Evolutionary conservation across 1,139 yeast species (phyloP).

Genomic region (Meyerozyma smithsonii): DNA sequence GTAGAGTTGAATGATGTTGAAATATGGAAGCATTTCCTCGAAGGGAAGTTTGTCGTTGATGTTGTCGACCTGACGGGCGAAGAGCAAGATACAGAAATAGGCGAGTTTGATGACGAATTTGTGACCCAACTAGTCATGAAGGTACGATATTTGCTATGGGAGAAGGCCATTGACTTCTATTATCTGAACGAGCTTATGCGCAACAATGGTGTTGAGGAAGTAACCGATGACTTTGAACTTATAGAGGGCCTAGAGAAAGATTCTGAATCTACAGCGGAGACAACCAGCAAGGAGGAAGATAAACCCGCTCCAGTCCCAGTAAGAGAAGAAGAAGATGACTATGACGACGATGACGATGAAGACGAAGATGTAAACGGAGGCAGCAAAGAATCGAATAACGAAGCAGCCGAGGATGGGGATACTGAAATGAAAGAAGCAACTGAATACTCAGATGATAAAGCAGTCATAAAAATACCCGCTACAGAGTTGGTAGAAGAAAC

Average conservation of each 20-base stretch:
- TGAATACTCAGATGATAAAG: slow-evolving; percentile 16
- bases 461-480: slow-evolving; percentile 29
- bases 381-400: slow-evolving; percentile 8
- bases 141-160: slow-evolving; percentile 67
- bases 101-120: slow-evolving; percentile 5
- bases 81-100: slow-evolving; percentile 4
- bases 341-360: slow-evolving; percentile 11
- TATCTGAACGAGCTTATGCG: slow-evolving; percentile 29
- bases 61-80: slow-evolving; percentile 15
- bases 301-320: slow-evolving; percentile 3
- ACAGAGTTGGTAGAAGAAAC: slow-evolving; percentile 8
- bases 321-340: slow-evolving; percentile 19
- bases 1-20: slow-evolving; percentile 23
- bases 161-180: slow-evolving; percentile 60
- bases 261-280: slow-evolving; percentile 12
- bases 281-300: slow-evolving; percentile 17
- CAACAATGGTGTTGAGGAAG: slow-evolving; percentile 25
- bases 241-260: slow-evolving; percentile 29
- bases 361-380: slow-evolving; percentile 8
- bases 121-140: slow-evolving; percentile 46
- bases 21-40: slow-evolving; percentile 51
- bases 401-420: slow-evolving; percentile 38
- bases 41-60: slow-evolving; percentile 44
- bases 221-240: slow-evolving; percentile 34
- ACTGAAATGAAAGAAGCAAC: slow-evolving; percentile 11